Base-by-base conservation (phyloP, 75 land plant genomes). In the Cunninghamia lanceolata region DNA sequence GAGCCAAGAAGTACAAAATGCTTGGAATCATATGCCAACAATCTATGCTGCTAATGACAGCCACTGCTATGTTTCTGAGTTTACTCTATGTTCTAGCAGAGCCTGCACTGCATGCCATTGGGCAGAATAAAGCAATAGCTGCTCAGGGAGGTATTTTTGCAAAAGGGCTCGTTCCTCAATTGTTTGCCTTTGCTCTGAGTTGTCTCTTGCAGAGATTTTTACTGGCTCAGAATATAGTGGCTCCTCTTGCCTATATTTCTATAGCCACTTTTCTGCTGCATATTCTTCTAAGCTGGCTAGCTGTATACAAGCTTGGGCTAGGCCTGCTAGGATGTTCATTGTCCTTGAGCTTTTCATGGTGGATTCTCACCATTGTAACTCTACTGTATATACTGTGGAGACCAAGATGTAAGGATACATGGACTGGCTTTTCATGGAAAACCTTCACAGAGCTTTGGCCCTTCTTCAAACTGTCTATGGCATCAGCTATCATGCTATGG, bases 401-500 rank as follows among this genome's bases (percentile, higher is more conserved):
- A 54, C 88, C 88, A 3, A 28, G 35, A 35, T 91, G 91, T 45
- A 86, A 85, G 81, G 83, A 88, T 38, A 87, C 94, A 3, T 92
- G 98, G 95, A 86, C 89, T 30, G 88, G 91, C 3, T 90, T 95
- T 85, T 91, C 96, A 3, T 15, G 38, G 45, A 88, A 87, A 45
- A 95, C 98, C 0, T 94, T 96, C 80, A 59, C 30, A 10, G 91
- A 89, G 32, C 83, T 95, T 0, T 85, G 86, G 86, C 36, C 52
- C 3, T 95, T 90, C 79, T 78, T 93, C 79, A 96, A 91, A 91
- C 88, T 95, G 25, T 90, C 96, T 8, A 40, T 91, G n/a, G 90
- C 95, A 4, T 95, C 94, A 35, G 91, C 94, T 32, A 39, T 94
- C 46, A 96, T 96, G 96, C 39, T 95, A 9, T 94, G 91, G 93